Base-by-base conservation (phyloP, 148 eudicot genomes). In the Drosera capensis region DNA sequence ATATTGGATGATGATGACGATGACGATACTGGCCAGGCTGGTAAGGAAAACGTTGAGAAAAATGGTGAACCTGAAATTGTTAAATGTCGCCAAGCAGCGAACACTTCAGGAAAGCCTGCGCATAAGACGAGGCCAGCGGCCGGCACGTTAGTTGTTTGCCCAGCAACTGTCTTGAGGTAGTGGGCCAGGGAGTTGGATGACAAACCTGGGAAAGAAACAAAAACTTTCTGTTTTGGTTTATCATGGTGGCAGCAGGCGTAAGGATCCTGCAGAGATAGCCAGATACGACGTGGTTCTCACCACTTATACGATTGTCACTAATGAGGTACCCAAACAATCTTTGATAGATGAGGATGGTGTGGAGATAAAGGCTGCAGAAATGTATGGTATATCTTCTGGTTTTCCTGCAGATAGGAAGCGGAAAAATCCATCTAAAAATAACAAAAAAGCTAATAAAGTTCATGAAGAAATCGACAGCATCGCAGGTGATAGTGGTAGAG, bases 131-230 rank as follows among this genome's bases (percentile, higher is more conserved):
- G 82, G 52, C 86, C 86, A n/a, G 71, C 78, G 46, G 95, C 99
- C n/a, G 99, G 99, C 28, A 84, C 99, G 55, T 65, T 90, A 67
- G 76, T 90, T 51, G 88, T 90, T 45, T 90, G 99, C 62, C 99
- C 99, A 25, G 95, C 99, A 40, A 84, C 88, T 63, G 87, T 90
- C 57, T 74, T 90, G 65, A 73, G 95, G 55, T 95, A 90, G 72
- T 90, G 99, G 99, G 75, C 68, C 52, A 60, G 87, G 58, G 99
- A 90, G 66, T 68, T 90, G 63, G 75, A 66, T 45, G 99, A 90
- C 26, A 90, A 90, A 76, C 95, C 78, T 44, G 29, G 72, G 8
- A 57, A 64, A 7, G 84, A 65, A 48, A 77, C 74, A 16, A 70
- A n/a, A 70, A 36, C 78, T 90, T 46, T 45, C 70, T 30, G 78